A percentile compares a stretch with the other conserved stretches of the same genome.
Conservation (phyloP, 495 filamentous ascomycete genomes). For the Penicillium maclennaniae region DNA sequence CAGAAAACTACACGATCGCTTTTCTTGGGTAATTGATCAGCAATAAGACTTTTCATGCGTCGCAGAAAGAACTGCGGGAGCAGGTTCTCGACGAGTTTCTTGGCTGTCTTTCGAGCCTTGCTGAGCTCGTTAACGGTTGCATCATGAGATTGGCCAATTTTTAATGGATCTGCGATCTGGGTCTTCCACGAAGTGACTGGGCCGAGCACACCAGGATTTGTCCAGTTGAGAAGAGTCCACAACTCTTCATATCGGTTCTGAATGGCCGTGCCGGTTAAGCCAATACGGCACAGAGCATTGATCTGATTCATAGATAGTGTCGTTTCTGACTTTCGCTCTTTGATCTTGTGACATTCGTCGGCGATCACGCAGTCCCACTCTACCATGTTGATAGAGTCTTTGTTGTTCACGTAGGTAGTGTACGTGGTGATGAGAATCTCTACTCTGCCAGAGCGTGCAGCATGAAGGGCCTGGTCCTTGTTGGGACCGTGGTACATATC, state of each 20-base stretch:
- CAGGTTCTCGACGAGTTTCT: constrained; percentile 80
- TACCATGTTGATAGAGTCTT: constrained; percentile 73
- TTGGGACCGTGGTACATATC: constrained; percentile 76
- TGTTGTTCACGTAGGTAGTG: constrained; percentile 74
- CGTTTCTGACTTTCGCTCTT: constrained; percentile 70
- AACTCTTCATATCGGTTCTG: constrained; percentile 98
- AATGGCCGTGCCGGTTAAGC: constrained; percentile 92
- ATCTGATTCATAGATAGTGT: constrained; percentile 87
- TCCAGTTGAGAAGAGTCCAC: constrained; percentile 96
- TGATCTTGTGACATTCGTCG: constrained; percentile 92
- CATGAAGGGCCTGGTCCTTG: constrained; percentile 67
- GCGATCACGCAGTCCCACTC: constrained; percentile 97
- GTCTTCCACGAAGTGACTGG: constrained; percentile 73
- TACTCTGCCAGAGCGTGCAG: constrained; percentile 68
- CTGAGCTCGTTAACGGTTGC: constrained; percentile 83
- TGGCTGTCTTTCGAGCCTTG: constrained; percentile 74
- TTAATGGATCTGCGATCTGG: constrained; percentile 73
- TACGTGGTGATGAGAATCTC: constrained; percentile 97
- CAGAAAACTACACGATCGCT: constrained; percentile 93
- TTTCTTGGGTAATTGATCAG: constrained; percentile 94
- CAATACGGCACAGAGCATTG: constrained; percentile 90
- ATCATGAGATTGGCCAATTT: constrained; percentile 85
- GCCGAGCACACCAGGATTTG: constrained; percentile 84
- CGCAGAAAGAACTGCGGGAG: constrained; percentile 90
- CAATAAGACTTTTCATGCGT: constrained; percentile 89